phyloP scores from a whole-genome alignment of 768 basidiomycete species.

The Boletus eberwhitei region DNA sequence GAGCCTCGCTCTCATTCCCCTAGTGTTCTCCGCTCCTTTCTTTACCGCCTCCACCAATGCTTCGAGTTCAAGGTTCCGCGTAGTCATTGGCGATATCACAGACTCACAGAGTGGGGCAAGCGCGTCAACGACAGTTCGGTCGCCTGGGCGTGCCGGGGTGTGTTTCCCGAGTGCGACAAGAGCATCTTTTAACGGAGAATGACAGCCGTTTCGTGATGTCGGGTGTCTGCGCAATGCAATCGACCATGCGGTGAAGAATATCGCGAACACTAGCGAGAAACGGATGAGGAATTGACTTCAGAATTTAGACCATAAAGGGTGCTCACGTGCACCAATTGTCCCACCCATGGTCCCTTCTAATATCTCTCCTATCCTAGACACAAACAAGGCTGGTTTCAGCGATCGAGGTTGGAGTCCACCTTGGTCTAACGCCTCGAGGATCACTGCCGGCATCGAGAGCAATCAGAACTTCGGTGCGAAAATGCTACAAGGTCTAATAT shows the following conservation, averaged over 20 bases:
- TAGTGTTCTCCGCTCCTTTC: constrained; percentile 46
- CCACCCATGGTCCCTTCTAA: constrained; percentile 53
- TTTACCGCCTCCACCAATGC: constrained; percentile 33
- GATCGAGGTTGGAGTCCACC: constrained; percentile 21
- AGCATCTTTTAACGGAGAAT: constrained; percentile 25
- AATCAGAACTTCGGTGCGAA: not conserved
- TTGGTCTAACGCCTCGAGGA: constrained; percentile 32
- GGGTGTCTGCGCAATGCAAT: constrained; percentile 6
- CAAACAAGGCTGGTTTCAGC: constrained; percentile 20
- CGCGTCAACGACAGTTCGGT: constrained; percentile 57
- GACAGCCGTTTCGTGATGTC: not conserved
- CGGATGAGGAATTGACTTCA: not conserved
- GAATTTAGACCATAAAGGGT: constrained; percentile 11
- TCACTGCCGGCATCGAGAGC: constrained; percentile 15
- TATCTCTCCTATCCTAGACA: constrained; percentile 36
- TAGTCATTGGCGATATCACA: not conserved
- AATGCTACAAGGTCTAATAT: not conserved
- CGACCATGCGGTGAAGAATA: constrained; percentile 41
- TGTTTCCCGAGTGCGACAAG: constrained; percentile 34
- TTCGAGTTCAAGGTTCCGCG: not conserved
- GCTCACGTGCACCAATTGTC: constrained; percentile 48
- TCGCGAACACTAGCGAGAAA: constrained; percentile 37
- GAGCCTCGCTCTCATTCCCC: constrained; percentile 43
- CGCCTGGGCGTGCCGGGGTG: constrained; percentile 51
- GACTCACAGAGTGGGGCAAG: constrained; percentile 43